Base-by-base conservation (phyloP, 352 stramenopile species). In the Phytophthora melonis region DNA sequence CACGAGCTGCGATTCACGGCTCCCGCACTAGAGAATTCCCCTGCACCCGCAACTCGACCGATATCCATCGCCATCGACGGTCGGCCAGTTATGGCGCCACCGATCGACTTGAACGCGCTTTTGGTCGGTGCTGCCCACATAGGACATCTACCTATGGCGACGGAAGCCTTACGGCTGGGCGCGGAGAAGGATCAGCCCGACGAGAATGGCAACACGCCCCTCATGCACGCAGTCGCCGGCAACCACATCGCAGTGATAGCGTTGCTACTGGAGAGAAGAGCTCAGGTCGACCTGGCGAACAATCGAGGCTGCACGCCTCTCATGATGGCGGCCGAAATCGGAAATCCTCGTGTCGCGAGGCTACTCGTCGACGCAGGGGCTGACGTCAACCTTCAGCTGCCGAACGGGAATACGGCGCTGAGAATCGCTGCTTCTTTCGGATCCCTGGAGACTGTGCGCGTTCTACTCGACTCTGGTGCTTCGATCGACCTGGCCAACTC, bases 361-460 rank as follows among this genome's bases (percentile, higher is more conserved):
- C 54, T 59, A 25, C 30, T 59, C n/a, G 13, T 59, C 41, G 54
- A 47, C 7, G 8, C 13, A 5, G 54, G 54, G 1, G 54, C 54
- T 1, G 23, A 11, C 7, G 18, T 47, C 13, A 41, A 59, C n/a
- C 30, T 27, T n/a, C 45, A 53, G 45, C 18, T 53, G n/a, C 45
- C 45, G 18, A 59, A 59, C 41, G 54, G 54, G n/a, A 59, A 59
- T 41, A 59, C 54, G 16, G 54, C 54, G 23, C 27, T 59, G 18
- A 59, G 54, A n/a, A 14, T 59, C 27, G 54, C 54, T 10, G 54
- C 54, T 59, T 59, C 54, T 49, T 34, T 32, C 3, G 54, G 54
- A 18, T 18, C 13, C 18, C 16, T 59, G 11, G 54, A 59, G 5
- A 59, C 54, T 59, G 54, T 47, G n/a, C 16, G 30, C 7, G 54